Evolutionary conservation across 1,139 yeast genomes (phyloP).

Genomic region (Yamadazyma buinensis): DNA sequence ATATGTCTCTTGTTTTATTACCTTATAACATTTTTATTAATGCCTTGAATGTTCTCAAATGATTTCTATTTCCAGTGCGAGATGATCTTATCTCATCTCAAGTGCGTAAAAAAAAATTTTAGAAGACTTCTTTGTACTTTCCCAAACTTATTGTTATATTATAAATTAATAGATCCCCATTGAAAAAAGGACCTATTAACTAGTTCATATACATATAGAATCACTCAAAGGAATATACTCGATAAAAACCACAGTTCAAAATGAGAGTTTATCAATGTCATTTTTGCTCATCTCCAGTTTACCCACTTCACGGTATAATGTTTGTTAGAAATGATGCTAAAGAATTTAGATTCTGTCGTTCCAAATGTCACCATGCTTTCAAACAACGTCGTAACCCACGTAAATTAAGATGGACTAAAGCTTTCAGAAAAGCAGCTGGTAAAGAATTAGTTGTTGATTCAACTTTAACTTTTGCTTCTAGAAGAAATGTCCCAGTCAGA

Average conservation of each 20-base stretch:
- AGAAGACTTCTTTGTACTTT: too few relatives aligned
- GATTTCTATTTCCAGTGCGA: too few relatives aligned
- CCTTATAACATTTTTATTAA: too few relatives aligned
- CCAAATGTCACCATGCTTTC: slow-evolving; percentile 96
- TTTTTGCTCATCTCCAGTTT: slow-evolving; percentile 95
- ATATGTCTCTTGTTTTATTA: too few relatives aligned
- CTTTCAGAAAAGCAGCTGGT: slow-evolving; percentile 98
- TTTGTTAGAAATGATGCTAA: slow-evolving; percentile 98
- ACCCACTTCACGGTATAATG: slow-evolving; percentile 97
- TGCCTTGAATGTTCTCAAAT: too few relatives aligned
- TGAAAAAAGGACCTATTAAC: neutral
- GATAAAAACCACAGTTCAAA: too few relatives aligned
- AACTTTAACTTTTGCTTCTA: slow-evolving; percentile 91
- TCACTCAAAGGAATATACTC: too few relatives aligned
- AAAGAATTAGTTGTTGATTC: slow-evolving; percentile 97
- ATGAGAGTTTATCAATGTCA: slow-evolving; percentile 97
- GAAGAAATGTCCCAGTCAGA: slow-evolving; percentile 97
- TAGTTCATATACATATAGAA: too few relatives aligned
- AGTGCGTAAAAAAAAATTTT: slow-evolving; percentile 1
- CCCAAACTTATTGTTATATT: too few relatives aligned
- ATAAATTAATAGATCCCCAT: neutral
- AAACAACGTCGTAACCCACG: slow-evolving; percentile 99
- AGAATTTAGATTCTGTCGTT: slow-evolving; percentile 95
- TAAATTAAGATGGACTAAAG: slow-evolving; percentile 97
- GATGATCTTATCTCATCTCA: slow-evolving; percentile 2